phyloP scores from a whole-genome alignment of 352 stramenopile species.

The Phytopythium sindhum region DNA sequence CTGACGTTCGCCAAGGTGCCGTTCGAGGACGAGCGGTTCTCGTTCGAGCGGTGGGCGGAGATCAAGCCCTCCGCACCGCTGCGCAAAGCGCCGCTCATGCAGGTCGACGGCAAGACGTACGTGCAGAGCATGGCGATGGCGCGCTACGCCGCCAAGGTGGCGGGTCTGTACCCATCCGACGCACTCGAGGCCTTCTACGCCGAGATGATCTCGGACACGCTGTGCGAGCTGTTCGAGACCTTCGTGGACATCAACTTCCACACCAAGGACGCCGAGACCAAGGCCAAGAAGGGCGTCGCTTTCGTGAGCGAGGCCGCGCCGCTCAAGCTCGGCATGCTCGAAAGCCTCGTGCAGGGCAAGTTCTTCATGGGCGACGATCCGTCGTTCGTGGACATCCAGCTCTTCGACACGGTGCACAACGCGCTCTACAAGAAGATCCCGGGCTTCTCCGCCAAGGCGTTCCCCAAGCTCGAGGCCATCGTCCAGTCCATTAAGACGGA shows the following conservation, averaged over 20 bases:
- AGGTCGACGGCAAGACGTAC: constrained; percentile 42
- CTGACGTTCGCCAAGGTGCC: constrained; percentile 36
- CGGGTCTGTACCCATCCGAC: constrained; percentile 45
- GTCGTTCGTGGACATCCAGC: constrained; percentile 33
- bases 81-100: constrained; percentile 44
- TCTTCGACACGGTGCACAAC: constrained; percentile 45
- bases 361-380: constrained; percentile 37
- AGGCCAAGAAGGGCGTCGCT: constrained; percentile 28
- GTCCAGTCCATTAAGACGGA: constrained; percentile 29
- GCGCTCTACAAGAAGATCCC: constrained; percentile 17
- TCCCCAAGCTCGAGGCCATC: constrained; percentile 35
- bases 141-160: constrained; percentile 46
- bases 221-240: constrained; percentile 22
- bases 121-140: constrained; percentile 54
- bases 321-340: constrained; percentile 23
- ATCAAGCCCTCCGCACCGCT: constrained; percentile 42
- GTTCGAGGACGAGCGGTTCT: constrained; percentile 51
- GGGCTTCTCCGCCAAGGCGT: constrained; percentile 22
- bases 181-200: constrained; percentile 31
- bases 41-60: constrained; percentile 17
- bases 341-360: constrained; percentile 24
- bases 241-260: constrained; percentile 30
- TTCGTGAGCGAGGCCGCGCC: constrained; percentile 27
- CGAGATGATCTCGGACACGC: constrained; percentile 38
- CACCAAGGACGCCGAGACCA: constrained; percentile 25